Evolutionary conservation across 2,329 filamentous ascomycete genomes (phyloP).

Genomic region (Nothopassalora personata): DNA sequence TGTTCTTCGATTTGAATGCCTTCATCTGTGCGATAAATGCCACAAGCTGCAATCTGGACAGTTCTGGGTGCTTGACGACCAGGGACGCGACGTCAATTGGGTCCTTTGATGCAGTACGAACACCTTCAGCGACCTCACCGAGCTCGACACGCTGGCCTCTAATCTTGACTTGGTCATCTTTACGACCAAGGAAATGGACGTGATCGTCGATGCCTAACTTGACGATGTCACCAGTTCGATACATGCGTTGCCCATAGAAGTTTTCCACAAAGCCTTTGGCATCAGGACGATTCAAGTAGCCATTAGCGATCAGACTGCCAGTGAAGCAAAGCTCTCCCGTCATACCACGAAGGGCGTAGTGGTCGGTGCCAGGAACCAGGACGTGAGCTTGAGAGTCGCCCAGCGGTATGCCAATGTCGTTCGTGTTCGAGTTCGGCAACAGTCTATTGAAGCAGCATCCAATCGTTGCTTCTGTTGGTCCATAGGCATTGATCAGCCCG

Average conservation of each 20-base stretch:
- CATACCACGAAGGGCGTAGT: constrained; percentile 12
- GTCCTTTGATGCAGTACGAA: constrained; percentile 5
- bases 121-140: constrained; percentile 19
- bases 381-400: constrained; percentile 16
- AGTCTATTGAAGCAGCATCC: constrained; percentile 7
- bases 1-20: constrained; percentile 3
- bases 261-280: constrained; percentile 14
- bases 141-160: constrained; percentile 22
- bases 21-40: constrained; percentile 7
- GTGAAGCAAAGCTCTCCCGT: constrained; percentile 18
- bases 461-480: constrained; percentile 18
- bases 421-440: constrained; percentile 9
- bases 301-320: constrained; percentile 17
- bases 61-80: constrained; percentile 14
- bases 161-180: constrained; percentile 23
- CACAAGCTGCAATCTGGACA: constrained; percentile 11
- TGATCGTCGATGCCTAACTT: constrained; percentile 16
- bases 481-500: constrained; percentile 19
- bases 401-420: constrained; percentile 11
- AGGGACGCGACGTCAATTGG: constrained; percentile 10
- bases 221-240: constrained; percentile 23
- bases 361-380: constrained; percentile 10
- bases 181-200: constrained; percentile 19
- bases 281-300: constrained; percentile 17
- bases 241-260: constrained; percentile 10